A percentile compares a stretch with the other conserved stretches of the same genome.
phyloP scores from a whole-genome alignment of 257 asterid species.

The Solanum tacnaense region DNA sequence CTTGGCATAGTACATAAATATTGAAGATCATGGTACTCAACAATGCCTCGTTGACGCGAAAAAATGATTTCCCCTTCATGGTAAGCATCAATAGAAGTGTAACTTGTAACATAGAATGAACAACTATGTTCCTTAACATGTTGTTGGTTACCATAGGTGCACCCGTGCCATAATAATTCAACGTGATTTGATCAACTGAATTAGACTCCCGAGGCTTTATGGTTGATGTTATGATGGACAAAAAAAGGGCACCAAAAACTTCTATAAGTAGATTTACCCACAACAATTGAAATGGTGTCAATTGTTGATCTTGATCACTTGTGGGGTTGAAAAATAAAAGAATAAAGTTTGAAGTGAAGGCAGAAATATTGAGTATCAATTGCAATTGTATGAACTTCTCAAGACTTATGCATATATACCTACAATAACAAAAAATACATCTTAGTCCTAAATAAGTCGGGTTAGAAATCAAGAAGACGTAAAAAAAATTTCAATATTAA shows the following conservation, averaged over 20 bases:
- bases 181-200: background rate
- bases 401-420: constrained; percentile 8
- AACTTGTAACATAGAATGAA: constrained; percentile 22
- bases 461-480: background rate
- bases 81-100: constrained; percentile 1
- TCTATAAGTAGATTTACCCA: constrained; percentile 31
- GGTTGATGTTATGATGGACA: constrained; percentile 5
- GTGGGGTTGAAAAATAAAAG: background rate
- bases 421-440: constrained; percentile 7
- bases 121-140: constrained; percentile 15
- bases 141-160: constrained; percentile 10
- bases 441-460: background rate
- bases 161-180: background rate
- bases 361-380: constrained; percentile 20
- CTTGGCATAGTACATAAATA: constrained; percentile 26
- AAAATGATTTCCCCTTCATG: constrained; percentile 11
- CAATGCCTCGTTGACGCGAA: background rate
- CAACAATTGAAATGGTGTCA: constrained; percentile 21
- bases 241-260: constrained; percentile 20
- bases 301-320: background rate
- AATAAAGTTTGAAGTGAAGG: constrained; percentile 20
- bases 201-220: background rate
- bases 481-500: background rate
- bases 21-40: constrained; percentile 15
- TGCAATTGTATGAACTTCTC: constrained; percentile 20